A percentile compares a stretch with the other conserved stretches of the same genome.
Evolutionary conservation across 1,139 yeast genomes (phyloP).

Genomic region (Pichia sp.): DNA sequence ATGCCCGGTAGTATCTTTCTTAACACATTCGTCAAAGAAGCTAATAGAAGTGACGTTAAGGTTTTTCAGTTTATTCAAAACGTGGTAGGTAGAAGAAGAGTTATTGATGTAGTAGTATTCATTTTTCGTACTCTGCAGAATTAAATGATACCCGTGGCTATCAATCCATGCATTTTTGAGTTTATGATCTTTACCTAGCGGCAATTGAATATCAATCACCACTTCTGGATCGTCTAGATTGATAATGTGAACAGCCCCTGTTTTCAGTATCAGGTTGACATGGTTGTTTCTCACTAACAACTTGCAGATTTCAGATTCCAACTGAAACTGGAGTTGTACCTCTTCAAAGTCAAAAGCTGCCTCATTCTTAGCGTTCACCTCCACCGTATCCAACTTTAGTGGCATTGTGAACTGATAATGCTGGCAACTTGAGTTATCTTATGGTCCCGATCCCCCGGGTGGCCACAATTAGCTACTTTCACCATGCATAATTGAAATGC

Average conservation of each 20-base stretch:
- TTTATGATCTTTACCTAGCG: conserved; percentile 25
- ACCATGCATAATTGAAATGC: neutral
- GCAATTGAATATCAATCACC: conserved; percentile 37
- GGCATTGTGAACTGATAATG: neutral
- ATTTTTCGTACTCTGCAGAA: conserved; percentile 41
- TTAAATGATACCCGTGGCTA: conserved; percentile 46
- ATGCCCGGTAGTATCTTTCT: conserved; percentile 39
- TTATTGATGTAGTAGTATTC: conserved; percentile 45
- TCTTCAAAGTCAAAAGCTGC: conserved; percentile 36
- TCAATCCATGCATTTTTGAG: conserved; percentile 43
- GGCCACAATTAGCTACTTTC: too few species aligned
- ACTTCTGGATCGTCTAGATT: conserved; percentile 52
- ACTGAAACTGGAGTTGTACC: conserved; percentile 53
- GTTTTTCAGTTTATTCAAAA: conserved; percentile 41
- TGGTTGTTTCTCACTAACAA: conserved; percentile 47
- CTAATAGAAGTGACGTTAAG: conserved; percentile 38
- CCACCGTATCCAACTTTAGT: conserved; percentile 20
- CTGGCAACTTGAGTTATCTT: neutral
- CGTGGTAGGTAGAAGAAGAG: conserved; percentile 35
- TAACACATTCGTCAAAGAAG: conserved; percentile 40
- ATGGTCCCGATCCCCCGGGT: too few species aligned
- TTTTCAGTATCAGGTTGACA: conserved; percentile 43
- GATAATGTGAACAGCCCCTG: conserved; percentile 46
- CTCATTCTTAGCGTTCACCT: conserved; percentile 8
- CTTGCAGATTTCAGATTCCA: conserved; percentile 37